A percentile compares a stretch with the other conserved stretches of the same genome.
These are phyloP conservation scores for Stephanodiscus triporus DNA, from an alignment of 108 stramenopile genomes.

Conservation along the genomic window DNA sequence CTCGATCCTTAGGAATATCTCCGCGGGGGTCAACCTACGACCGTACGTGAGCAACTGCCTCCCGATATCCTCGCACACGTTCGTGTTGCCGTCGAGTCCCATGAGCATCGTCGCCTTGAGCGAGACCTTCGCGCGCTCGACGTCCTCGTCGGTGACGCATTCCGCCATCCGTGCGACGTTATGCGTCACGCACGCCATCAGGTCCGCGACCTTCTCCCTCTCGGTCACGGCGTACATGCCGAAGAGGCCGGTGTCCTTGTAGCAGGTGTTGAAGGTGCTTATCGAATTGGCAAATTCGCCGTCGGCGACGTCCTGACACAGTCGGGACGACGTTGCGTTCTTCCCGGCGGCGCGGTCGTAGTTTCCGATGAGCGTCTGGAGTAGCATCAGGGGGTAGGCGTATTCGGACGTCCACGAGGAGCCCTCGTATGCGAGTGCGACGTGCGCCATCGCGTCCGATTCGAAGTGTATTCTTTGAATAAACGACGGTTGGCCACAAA, in stretches of 20 bases:
- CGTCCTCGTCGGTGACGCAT: constrained; percentile 88
- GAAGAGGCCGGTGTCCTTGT: constrained; percentile 99
- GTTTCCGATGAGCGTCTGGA: constrained; percentile 96
- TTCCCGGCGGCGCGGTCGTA: constrained; percentile 95
- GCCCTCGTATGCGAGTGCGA: constrained; percentile 97
- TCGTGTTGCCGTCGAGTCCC: constrained; percentile 95
- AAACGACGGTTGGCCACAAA: not conserved
- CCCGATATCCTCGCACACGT: constrained; percentile 99
- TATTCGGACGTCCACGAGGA: constrained; percentile 97
- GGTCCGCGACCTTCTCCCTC: constrained; percentile 90
- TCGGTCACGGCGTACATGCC: constrained; percentile 95
- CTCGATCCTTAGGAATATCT: constrained; percentile 96
- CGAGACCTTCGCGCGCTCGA: constrained; percentile 95
- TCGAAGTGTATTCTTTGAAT: constrained; percentile 77
- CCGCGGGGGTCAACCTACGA: constrained; percentile 96
- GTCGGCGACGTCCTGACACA: constrained; percentile 93
- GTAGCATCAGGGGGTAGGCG: constrained; percentile 98
- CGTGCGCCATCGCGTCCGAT: constrained; percentile 90
- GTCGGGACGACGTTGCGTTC: constrained; percentile 84
- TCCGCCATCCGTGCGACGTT: constrained; percentile 93
- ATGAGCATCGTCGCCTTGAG: constrained; percentile 98
- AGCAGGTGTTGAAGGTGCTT: constrained; percentile 99
- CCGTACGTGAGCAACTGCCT: constrained; percentile 98
- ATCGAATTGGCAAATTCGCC: constrained; percentile 91
- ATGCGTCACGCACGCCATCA: constrained; percentile 84